Evolutionary conservation across 345 rosid genomes (phyloP).

Genomic region (Mallotus nudiflorus): DNA sequence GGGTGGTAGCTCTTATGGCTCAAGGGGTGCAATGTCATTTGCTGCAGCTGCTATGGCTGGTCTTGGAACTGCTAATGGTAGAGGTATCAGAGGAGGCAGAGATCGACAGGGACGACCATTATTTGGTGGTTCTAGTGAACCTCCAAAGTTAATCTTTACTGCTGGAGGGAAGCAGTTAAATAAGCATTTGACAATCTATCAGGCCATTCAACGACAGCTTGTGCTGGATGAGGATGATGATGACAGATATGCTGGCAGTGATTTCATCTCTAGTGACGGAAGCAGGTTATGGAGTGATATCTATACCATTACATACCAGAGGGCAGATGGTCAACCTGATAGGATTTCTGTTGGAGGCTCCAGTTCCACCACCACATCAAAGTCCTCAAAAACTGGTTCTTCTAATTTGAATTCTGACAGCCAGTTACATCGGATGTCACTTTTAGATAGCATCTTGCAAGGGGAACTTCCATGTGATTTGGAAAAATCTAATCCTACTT

Average conservation of each 20-base stretch:
- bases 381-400: conserved; percentile 55
- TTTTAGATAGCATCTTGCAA: conserved; percentile 89
- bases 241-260: conserved; percentile 80
- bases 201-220: conserved; percentile 94
- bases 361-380: conserved; percentile 47
- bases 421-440: conserved; percentile 55
- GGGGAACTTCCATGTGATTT: conserved; percentile 93
- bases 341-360: conserved; percentile 66
- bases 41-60: conserved; percentile 99
- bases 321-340: conserved; percentile 78
- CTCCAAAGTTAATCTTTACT: conserved; percentile 75
- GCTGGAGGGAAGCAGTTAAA: conserved; percentile 91
- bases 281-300: conserved; percentile 87
- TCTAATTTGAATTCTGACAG: conserved; percentile 48
- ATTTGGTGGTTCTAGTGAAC: conserved; percentile 64
- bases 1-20: conserved; percentile 65
- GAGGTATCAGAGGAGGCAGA: conserved; percentile 91
- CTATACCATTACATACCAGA: conserved; percentile 85
- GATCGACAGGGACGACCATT: conserved; percentile 83
- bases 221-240: conserved; percentile 91
- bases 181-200: conserved; percentile 93
- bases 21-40: conserved; percentile 95
- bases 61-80: conserved; percentile 83
- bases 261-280: conserved; percentile 84
- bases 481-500: conserved; percentile 89